These are phyloP conservation scores for Sarocladium strictum DNA, from an alignment of 2,329 filamentous ascomycete species.

Conservation along the genomic window DNA sequence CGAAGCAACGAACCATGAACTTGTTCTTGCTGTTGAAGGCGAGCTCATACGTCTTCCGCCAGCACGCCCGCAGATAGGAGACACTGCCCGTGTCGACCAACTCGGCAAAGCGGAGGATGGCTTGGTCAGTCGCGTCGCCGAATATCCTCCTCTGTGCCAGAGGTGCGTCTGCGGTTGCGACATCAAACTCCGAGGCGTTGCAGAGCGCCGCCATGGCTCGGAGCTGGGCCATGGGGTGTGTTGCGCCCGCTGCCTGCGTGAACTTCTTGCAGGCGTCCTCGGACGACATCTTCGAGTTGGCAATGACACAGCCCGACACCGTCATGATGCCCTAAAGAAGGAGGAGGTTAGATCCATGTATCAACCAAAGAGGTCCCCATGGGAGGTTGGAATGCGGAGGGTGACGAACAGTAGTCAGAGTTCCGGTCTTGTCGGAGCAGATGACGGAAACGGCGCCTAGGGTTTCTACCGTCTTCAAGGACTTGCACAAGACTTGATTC, in stretches of 20 bases:
- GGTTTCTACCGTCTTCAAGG: conserved; percentile 71
- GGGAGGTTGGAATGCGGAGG: not conserved
- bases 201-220: conserved; percentile 60
- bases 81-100: conserved; percentile 47
- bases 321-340: conserved; percentile 59
- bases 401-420: conserved; percentile 47
- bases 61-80: conserved; percentile 52
- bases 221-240: conserved; percentile 49
- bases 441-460: conserved; percentile 67
- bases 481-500: conserved; percentile 75
- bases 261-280: conserved; percentile 43
- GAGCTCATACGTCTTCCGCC: conserved; percentile 61
- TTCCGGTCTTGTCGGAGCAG: conserved; percentile 74
- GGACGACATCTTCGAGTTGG: conserved; percentile 39
- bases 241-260: conserved; percentile 20
- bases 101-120: conserved; percentile 67
- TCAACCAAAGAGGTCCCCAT: too few relatives aligned
- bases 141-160: conserved; percentile 58
- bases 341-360: not conserved
- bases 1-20: conserved; percentile 65
- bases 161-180: conserved; percentile 47
- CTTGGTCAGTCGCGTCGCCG: conserved; percentile 72
- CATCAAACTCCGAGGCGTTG: conserved; percentile 72
- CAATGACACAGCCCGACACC: conserved; percentile 63
- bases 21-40: conserved; percentile 83